Evolutionary conservation across 2,329 filamentous ascomycete species (phyloP), one percentile per base, ranked within the genome.

Genomic region (Claviceps purpurea): DNA sequence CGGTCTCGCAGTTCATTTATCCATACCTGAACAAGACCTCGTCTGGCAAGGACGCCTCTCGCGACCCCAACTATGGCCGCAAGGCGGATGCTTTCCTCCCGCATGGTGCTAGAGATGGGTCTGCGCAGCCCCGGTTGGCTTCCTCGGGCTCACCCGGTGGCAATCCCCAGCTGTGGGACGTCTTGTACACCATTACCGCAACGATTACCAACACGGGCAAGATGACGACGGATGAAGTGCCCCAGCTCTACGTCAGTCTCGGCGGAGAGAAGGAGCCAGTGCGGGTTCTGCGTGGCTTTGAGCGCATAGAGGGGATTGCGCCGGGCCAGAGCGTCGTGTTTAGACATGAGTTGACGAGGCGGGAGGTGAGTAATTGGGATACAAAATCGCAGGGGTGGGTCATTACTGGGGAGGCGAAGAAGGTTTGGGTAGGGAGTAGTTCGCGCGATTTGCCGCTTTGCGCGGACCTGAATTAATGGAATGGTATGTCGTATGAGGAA

Each of bases 301-400:
- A 94, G 54, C 80, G 88, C 47, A 67, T 95, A 54, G 65, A 69
- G 56, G 75, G 73, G 49, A 82, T 96, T 56, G 73, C 77, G 4
- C 77, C 87, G 0, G 88, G 87, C n/a, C 66, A 80, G 66, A 80
- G 76, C 50, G 74, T 71, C 3, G 78, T 74, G 2, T 94, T 93
- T 72, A 73, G 67, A 1, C 82, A 79, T 0, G 76, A 82, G 16
- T 68, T 96, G 52, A 89, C 82, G 5, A 78, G 90, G 41, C 81
- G 89, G 52, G 91, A 96, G 62, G 59, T 96, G 52, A 89, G 84
- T 64, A 93, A 89, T 71, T 96, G 91, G 90, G 87, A 95, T 59
- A 72, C 78, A 1, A 74, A 63, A 1, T 65, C 70, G n/a, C 90
- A 96, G 74, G 84, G 96, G 72, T 97, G 91, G 90, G 78, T 89